Base-by-base conservation (phyloP, 257 asterid genomes). In the Forsythia suspensa region DNA sequence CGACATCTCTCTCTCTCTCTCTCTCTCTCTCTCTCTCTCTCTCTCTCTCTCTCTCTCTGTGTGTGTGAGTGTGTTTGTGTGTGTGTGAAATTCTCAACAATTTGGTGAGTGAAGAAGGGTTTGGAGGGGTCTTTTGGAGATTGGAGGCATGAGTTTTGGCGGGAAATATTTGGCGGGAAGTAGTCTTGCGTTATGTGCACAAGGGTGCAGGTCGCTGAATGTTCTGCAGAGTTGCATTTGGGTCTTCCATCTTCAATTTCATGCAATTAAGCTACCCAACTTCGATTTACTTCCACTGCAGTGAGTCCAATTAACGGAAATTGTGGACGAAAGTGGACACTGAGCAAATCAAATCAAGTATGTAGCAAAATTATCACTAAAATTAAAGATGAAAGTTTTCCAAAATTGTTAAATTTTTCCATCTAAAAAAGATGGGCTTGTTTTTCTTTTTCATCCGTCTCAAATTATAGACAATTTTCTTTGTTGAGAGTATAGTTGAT, bases 91-190 rank as follows among this genome's bases (percentile, higher is more conserved):
- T 78, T 75, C 46, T 39, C 73, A 38, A 9, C 41, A 63, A 39
- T 74, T 41, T 52, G 77, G 76, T 51, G 71, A 24, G 72, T 39
- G 39, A 18, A 4, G 66, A 12, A 43, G 71, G 61, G 82, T 83
- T 80, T 72, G 20, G 71, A 48, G 2, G 20, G 80, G 20, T 10
- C 44, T 13, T 13, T 55, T 6, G 40, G 72, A 41, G 48, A 63
- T 8, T 41, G 63, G 66, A 1, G 40, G 6, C 1, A n/a, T 15
- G 15, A 29, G 12, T 73, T 71, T 86, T 84, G 95, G 97, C 96
- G 96, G 97, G 97, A 91, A 83, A 10, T 13, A 37, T 29, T 84
- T 84, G 96, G 97, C 97, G 97, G 96, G 96, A 94, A 83, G 4
- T 4, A 6, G 42, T 59, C 78, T 18, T 86, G 83, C 75, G 91